Base-by-base conservation (phyloP, 176 grass and related monocot species). In the Paspalum notatum region DNA sequence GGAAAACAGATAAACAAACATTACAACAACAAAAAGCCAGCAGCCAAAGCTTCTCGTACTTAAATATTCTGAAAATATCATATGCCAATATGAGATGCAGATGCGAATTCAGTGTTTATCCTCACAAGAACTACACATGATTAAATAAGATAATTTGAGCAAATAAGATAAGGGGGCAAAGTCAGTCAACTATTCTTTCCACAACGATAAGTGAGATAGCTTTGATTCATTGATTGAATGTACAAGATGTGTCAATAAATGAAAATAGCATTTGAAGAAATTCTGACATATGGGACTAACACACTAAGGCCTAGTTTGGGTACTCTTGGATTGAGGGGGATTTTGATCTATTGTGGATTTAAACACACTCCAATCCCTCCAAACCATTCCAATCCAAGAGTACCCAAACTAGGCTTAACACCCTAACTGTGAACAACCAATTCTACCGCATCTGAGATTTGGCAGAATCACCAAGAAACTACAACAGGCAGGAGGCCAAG, bases 41-140 rank as follows among this genome's bases (percentile, higher is more conserved):
- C 0, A 24, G 39, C 47, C 25, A 75, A 80, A 70, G 68, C 17
- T 50, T 73, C 7, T 51, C 51, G 15, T 77, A 20, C 42, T 76
- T 49, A 57, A 69, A 22, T 37, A 80, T 37, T 76, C 66, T 42
- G 15, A 81, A 87, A 71, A 71, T 81, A 69, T 17, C 7, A 68
- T 2, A 16, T 15, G 41, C 17, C 16, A n/a, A 43, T 47, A 57
- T 24, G 11, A 56, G 21, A 75, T 45, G n/a, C 37, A 22, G 43
- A 24, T 46, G 62, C 21, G 21, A 55, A 64, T 62, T 64, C 61
- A 32, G 39, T 62, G 16, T 41, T 43, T 7, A 12, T 21, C 9
- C 51, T 74, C 9, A 40, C 27, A 41, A 72, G 42, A 48, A 21
- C 41, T 76, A 46, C 0, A 22, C 66, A 6, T 47, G 41, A 44